Base-by-base conservation (phyloP, 192 early-diverging fungal genomes). In the Phlyctochytrium bullatum region DNA sequence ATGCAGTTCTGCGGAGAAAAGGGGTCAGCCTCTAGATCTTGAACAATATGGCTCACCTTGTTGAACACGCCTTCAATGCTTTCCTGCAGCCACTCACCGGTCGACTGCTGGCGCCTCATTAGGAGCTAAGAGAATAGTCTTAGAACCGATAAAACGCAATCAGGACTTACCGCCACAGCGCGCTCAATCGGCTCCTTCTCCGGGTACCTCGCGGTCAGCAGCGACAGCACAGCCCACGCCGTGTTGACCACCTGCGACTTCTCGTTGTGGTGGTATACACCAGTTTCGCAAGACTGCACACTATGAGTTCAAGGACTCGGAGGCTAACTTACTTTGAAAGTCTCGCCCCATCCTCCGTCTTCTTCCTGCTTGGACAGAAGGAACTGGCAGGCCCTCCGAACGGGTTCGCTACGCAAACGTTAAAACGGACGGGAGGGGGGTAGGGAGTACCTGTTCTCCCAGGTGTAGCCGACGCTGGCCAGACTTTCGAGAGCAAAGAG, bases 281-380 rank as follows among this genome's bases (percentile, higher is more conserved):
- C 78, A 3, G 74, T 71, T 69, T 93, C 93, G 65, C 89, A 93
- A 1, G 92, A 86, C 83, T 87, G 67, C 30, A 17, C 20, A 64
- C 25, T 23, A 79, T 59, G n/a, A 61, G 25, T 61, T 73, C 35
- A 34, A 36, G 36, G 31, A 28, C 32, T 66, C 17, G 31, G 28
- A 32, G 24, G 12, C 65, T 2, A 62, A 57, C 67, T 62, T 75
- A 87, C 86, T 73, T 92, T 89, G 80, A 94, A 99, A 14, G 86
- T 76, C 78, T 99, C 97, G 65, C 97, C 97, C 97, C 97, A 99
- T 2, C 97, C 97, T 64, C 97, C 97, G 68, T 99, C 97, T 14
- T 59, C 73, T 52, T 86, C 81, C 83, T 99, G 97, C 61, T 92
- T 91, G 6, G 88, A 84, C 25, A 95, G 76, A 57, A 99, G 62